Evolutionary conservation across 2,329 filamentous ascomycete genomes (phyloP).

Genomic region (Stenocarpella maydis): DNA sequence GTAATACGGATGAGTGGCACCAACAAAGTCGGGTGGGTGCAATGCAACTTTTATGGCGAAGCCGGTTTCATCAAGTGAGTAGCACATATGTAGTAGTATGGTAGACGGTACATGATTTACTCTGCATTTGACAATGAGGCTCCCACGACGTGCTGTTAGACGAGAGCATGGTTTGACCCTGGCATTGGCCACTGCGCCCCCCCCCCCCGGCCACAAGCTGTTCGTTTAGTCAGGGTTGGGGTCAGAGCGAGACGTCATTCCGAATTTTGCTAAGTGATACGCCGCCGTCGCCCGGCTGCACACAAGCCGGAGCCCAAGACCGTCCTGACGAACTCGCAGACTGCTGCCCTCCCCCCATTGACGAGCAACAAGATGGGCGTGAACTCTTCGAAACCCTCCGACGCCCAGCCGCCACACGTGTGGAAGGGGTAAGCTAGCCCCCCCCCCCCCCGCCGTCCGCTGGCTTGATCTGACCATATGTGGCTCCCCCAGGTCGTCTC

Average conservation of each 20-base stretch:
- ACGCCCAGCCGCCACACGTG: conserved; percentile 50
- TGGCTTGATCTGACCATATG: not conserved
- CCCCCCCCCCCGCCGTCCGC: not conserved
- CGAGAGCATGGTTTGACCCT: conserved; percentile 16
- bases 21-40: not conserved
- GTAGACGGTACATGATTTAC: not conserved
- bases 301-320: not conserved
- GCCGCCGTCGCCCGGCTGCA: not conserved
- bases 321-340: conserved; percentile 3
- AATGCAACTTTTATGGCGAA: too few species aligned
- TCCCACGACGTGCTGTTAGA: too few species aligned
- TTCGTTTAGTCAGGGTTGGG: not conserved
- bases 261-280: conserved; percentile 16
- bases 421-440: conserved; percentile 63
- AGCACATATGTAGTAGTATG: not conserved
- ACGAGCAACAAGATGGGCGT: conserved; percentile 60
- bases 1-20: not conserved
- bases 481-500: conserved; percentile 50
- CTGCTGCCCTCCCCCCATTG: conserved; percentile 33
- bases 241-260: conserved; percentile 27
- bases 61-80: conserved; percentile 3
- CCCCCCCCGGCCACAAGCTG: too few species aligned
- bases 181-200: too few species aligned
- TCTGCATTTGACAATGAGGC: not conserved
- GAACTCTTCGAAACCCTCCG: conserved; percentile 62